These are phyloP conservation scores for Zasmidium citrigriseum DNA, from an alignment of 2,329 filamentous ascomycete species.

Conservation along the genomic window DNA sequence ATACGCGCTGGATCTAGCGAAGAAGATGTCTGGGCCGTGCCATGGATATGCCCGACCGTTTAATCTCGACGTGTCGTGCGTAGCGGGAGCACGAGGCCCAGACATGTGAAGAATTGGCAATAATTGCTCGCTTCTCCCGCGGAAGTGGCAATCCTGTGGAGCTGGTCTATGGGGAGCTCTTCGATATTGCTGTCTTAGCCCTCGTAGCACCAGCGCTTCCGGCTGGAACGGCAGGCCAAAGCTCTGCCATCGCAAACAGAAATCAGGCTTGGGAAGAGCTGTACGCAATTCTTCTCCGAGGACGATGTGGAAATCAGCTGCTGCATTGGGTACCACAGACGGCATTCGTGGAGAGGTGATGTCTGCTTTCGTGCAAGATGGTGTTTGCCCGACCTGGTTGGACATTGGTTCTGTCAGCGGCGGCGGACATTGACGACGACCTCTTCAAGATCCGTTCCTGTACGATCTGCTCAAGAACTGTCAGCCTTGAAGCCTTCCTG, in stretches of 20 bases:
- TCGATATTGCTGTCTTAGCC: conserved; percentile 15
- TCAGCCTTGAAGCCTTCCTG: conserved; percentile 11
- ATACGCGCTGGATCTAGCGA: background rate
- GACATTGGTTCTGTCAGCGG: background rate
- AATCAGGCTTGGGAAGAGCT: conserved; percentile 1
- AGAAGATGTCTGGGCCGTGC: conserved; percentile 1
- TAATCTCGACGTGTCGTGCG: conserved; percentile 3
- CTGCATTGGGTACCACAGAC: conserved; percentile 6
- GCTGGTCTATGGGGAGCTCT: conserved; percentile 2
- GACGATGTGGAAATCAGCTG: background rate
- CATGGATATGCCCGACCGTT: conserved; percentile 1
- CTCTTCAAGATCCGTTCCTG: background rate
- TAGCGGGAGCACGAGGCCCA: background rate
- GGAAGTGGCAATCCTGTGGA: conserved; percentile 19
- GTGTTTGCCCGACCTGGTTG: conserved; percentile 1
- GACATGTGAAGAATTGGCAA: background rate
- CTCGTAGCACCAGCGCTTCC: conserved; percentile 21
- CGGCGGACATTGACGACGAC: background rate
- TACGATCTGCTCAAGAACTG: background rate
- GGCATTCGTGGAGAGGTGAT: background rate
- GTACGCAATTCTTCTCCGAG: background rate
- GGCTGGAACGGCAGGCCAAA: conserved; percentile 14
- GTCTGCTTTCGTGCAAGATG: conserved; percentile 2
- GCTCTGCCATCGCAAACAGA: background rate
- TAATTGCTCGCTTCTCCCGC: conserved; percentile 1